Conservation (phyloP, 2,329 filamentous ascomycete species). For the Paecilomyces variotii region DNA sequence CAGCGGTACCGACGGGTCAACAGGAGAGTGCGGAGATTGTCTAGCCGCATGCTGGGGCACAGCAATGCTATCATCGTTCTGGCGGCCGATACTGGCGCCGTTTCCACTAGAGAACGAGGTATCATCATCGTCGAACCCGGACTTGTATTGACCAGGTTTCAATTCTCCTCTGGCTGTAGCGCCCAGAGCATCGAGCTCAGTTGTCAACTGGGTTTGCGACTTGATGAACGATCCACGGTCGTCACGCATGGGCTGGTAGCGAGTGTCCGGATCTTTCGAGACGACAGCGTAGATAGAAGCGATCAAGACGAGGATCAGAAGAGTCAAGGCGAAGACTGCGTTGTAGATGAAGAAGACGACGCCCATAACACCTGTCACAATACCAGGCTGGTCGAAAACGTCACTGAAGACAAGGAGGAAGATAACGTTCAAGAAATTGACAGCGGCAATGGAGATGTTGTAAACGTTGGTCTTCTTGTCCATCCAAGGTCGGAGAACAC, state of each 20-base stretch:
- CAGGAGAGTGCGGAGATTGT: slow-evolving; percentile 41
- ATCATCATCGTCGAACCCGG: slow-evolving; percentile 65
- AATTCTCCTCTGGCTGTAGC: slow-evolving; percentile 77
- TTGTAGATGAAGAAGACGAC: slow-evolving; percentile 86
- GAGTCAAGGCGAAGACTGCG: slow-evolving; percentile 70
- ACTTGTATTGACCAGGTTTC: slow-evolving; percentile 52
- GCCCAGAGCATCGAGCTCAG: slow-evolving; percentile 82
- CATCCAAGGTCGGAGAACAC: slow-evolving; percentile 89
- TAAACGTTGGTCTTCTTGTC: slow-evolving; percentile 97
- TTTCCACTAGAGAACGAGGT: slow-evolving; percentile 54
- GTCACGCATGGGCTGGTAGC: slow-evolving; percentile 94
- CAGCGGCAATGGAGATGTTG: slow-evolving; percentile 82
- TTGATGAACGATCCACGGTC: slow-evolving; percentile 97
- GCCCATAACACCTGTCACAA: slow-evolving; percentile 82
- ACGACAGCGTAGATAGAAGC: slow-evolving; percentile 72
- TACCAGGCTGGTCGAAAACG: slow-evolving; percentile 72
- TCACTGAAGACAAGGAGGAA: slow-evolving; percentile 84
- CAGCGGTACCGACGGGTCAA: slow-evolving; percentile 39
- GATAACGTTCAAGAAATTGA: slow-evolving; percentile 87
- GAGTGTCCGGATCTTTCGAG: slow-evolving; percentile 87
- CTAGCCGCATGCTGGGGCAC: slow-evolving; percentile 20
- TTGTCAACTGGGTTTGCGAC: slow-evolving; percentile 77
- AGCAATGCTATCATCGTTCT: slow-evolving; percentile 30
- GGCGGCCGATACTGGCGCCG: slow-evolving; percentile 42
- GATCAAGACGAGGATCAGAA: slow-evolving; percentile 74